Base-by-base conservation (phyloP, 495 filamentous ascomycete species). In the Trichoderma reesei region DNA sequence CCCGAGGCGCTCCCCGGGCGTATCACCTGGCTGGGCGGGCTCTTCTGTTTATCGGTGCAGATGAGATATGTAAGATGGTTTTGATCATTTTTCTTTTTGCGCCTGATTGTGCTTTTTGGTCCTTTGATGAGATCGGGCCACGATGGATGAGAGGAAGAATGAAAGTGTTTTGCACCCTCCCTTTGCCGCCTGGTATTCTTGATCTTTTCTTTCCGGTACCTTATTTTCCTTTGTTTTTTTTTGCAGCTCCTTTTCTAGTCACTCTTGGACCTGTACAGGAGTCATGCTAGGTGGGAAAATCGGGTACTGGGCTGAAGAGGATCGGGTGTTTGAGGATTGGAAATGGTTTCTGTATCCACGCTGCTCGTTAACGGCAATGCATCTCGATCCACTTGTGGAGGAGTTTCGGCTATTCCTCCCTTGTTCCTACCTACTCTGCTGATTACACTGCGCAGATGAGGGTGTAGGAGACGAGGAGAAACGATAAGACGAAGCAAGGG, bases 31-130 rank as follows among this genome's bases (percentile, higher is more conserved):
- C 16, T 36, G 16, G 5, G 46, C 16, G n/a, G 20, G 20, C 31
- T 26, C 51, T 56, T 26, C 26, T 56, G 51, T 56, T 56, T 56
- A 56, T 56, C 16, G 51, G 9, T 31, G 51, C 34, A 26, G 51
- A 56, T 26, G 51, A 56, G 51, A 56, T 26, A 33, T 56, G 51
- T 56, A 56, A 56, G 51, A 56, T 56, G 26, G 5, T n/a, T n/a
- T n/a, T n/a, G n/a, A n/a, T n/a, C n/a, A 14, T 26, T 5, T 33
- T 8, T 56, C 10, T 13, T 31, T 56, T 31, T 6, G 8, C 20
- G 31, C 31, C 14, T 33, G 13, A 33, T 46, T 46, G n/a, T n/a
- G n/a, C n/a, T 46, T 46, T n/a, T n/a, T 48, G 16, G 44, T 48
- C 44, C 44, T 5, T 48, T 48, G 51, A 56, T 26, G 16, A 18